Conservation (phyloP, 495 filamentous ascomycete species). For the Xylaria longipes region DNA sequence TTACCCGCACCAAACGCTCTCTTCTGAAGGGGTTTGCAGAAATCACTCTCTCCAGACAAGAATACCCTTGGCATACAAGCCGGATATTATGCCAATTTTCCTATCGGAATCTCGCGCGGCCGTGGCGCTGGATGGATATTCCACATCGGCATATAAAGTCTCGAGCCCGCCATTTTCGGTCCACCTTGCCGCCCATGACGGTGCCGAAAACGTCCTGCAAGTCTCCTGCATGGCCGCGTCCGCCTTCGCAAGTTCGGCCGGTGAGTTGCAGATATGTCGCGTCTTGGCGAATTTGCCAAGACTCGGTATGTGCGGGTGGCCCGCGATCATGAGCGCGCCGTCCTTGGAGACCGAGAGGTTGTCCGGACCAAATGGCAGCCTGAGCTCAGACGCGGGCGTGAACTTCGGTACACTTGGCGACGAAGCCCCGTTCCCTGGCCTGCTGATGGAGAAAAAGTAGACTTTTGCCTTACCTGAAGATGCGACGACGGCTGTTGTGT, state of each 20-base stretch:
- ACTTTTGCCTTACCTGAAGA: conserved; percentile 41
- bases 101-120: conserved; percentile 46
- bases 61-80: conserved; percentile 53
- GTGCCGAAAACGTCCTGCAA: conserved; percentile 35
- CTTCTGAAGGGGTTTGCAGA: background rate
- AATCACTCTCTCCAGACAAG: conserved; percentile 48
- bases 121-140: conserved; percentile 44
- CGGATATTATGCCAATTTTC: conserved; percentile 48
- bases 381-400: conserved; percentile 30
- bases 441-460: conserved; percentile 42
- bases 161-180: conserved; percentile 40
- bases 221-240: conserved; percentile 34
- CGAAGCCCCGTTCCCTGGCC: background rate
- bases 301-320: conserved; percentile 47
- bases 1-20: background rate
- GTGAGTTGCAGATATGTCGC: conserved; percentile 35
- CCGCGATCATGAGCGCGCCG: conserved; percentile 49
- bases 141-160: conserved; percentile 44
- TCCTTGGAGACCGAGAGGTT: conserved; percentile 49
- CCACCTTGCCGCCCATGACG: conserved; percentile 53
- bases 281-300: conserved; percentile 36
- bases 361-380: conserved; percentile 45
- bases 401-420: conserved; percentile 28
- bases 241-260: conserved; percentile 23
- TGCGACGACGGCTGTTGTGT: conserved; percentile 47